These are phyloP conservation scores for Talaromyces adpressus DNA, from an alignment of 495 filamentous ascomycete genomes.

Conservation along the genomic window DNA sequence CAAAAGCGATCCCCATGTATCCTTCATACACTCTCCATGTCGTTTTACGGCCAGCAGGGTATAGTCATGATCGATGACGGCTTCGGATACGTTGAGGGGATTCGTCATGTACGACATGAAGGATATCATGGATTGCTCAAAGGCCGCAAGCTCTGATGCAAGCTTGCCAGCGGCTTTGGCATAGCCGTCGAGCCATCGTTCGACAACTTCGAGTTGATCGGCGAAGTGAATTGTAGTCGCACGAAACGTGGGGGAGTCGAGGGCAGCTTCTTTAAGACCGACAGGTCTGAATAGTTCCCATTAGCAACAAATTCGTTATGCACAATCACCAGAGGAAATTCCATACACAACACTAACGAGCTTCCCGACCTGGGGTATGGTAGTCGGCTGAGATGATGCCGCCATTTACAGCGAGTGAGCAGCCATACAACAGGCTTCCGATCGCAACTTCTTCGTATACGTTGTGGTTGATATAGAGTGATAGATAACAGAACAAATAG, in stretches of 20 bases:
- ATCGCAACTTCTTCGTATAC: background rate
- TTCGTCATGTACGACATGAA: constrained; percentile 69
- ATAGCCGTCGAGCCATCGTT: constrained; percentile 90
- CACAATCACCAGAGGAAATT: constrained; percentile 5
- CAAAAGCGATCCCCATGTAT: constrained; percentile 77
- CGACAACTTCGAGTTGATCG: constrained; percentile 86
- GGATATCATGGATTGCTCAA: constrained; percentile 62
- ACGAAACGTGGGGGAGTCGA: constrained; percentile 93
- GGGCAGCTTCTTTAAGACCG: constrained; percentile 82
- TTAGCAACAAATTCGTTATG: constrained; percentile 12
- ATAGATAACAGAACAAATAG: background rate
- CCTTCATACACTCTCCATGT: constrained; percentile 75
- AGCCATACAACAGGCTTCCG: constrained; percentile 24
- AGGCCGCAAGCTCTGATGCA: constrained; percentile 58
- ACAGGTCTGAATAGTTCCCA: constrained; percentile 55
- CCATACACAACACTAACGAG: constrained; percentile 51
- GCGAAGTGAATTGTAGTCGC: constrained; percentile 81
- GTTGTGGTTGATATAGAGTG: background rate
- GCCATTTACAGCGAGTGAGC: constrained; percentile 40
- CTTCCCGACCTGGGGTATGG: constrained; percentile 43
- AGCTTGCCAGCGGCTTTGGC: constrained; percentile 72
- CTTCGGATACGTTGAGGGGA: constrained; percentile 66
- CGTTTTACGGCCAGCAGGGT: constrained; percentile 78
- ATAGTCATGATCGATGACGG: constrained; percentile 89
- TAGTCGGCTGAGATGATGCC: constrained; percentile 37